phyloP scores from a whole-genome alignment of 306 rosid genomes.

The Spatholobus suberectus region DNA sequence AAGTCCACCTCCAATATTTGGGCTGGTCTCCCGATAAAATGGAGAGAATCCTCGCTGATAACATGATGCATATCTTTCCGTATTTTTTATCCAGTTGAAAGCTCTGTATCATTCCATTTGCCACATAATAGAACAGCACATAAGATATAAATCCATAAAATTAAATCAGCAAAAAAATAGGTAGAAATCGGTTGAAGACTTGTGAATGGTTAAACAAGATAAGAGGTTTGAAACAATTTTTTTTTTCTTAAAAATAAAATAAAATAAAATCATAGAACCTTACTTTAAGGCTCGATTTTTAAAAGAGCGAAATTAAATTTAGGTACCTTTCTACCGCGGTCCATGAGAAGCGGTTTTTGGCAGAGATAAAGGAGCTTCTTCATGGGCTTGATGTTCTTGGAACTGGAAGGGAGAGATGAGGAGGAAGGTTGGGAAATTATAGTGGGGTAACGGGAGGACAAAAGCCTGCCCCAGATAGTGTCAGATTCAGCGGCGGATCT shows the following conservation, averaged over 20 bases:
- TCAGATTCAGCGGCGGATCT: constrained; percentile 79
- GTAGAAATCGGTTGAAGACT: no score
- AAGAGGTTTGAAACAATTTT: no score
- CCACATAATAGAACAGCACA: neutral
- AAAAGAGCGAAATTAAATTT: neutral
- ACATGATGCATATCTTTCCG: constrained; percentile 81
- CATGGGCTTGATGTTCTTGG: no score
- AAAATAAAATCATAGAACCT: no score
- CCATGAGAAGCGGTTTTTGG: constrained; percentile 60
- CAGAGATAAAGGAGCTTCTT: constrained; percentile 71
- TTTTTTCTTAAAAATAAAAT: neutral
- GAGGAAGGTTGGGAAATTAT: constrained; percentile 37
- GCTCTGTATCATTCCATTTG: constrained; percentile 53
- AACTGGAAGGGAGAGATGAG: constrained; percentile 26
- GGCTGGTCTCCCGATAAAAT: constrained; percentile 82
- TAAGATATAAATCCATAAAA: no score
- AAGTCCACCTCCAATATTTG: constrained; percentile 72
- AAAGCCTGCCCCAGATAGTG: constrained; percentile 73
- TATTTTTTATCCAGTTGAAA: constrained; percentile 64
- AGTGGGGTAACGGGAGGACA: constrained; percentile 52
- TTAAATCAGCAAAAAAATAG: no score
- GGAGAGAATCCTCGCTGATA: constrained; percentile 64
- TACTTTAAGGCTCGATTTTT: no score
- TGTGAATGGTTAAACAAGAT: no score
- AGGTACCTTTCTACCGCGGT: constrained; percentile 65